Evolutionary conservation across 2,329 filamentous ascomycete genomes (phyloP).

Genomic region (Pseudogymnoascus sp.): DNA sequence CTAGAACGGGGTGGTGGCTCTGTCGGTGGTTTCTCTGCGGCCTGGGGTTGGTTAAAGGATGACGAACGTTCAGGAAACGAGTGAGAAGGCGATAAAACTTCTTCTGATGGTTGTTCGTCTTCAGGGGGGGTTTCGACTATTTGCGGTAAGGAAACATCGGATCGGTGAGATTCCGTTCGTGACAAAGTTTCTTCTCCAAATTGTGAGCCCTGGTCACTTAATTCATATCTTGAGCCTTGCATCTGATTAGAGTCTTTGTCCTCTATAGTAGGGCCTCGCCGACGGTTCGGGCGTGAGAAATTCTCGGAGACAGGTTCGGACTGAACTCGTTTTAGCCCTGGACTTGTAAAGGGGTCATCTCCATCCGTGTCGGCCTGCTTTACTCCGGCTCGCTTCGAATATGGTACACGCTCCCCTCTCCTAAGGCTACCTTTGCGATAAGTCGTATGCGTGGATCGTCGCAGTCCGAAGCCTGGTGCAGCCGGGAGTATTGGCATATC

Average conservation of each 20-base stretch:
- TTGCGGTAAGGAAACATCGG: constrained; percentile 37
- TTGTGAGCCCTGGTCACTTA: neutral
- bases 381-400: constrained; percentile 61
- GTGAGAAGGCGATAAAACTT: constrained; percentile 17
- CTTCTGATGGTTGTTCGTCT: constrained; percentile 31
- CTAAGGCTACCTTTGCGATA: constrained; percentile 82
- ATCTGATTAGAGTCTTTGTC: neutral
- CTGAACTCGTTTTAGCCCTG: constrained; percentile 43
- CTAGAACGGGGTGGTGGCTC: constrained; percentile 41
- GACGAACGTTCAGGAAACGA: constrained; percentile 47
- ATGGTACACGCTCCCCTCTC: constrained; percentile 65
- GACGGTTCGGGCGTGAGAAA: constrained; percentile 48
- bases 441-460: constrained; percentile 83
- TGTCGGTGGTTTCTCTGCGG: constrained; percentile 26
- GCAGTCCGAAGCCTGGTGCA: constrained; percentile 65
- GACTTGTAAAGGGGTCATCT: constrained; percentile 43
- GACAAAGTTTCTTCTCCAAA: constrained; percentile 1
- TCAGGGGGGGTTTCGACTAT: constrained; percentile 57
- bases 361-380: constrained; percentile 54
- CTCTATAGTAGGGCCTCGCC: constrained; percentile 10
- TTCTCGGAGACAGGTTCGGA: constrained; percentile 61
- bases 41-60: constrained; percentile 35
- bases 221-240: neutral
- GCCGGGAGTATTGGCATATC: constrained; percentile 83
- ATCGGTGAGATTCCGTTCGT: constrained; percentile 1